Evolutionary conservation across 2,329 filamentous ascomycete species (phyloP).

Genomic region (Pseudogymnoascus sp.): DNA sequence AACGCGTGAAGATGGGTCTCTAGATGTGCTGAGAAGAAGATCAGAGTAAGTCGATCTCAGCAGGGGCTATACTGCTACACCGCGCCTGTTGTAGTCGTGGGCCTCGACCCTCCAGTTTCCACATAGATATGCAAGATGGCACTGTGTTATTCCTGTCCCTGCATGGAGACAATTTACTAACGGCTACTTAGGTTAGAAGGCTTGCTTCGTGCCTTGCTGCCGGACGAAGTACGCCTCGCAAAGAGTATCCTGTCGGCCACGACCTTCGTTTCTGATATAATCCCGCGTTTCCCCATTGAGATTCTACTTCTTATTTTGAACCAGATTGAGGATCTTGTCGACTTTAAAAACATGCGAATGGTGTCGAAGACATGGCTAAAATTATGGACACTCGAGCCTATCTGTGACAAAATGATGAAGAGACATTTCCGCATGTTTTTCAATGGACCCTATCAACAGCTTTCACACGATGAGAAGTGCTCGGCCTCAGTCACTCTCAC

Average conservation of each 20-base stretch:
- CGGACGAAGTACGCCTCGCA: constrained; percentile 17
- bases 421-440: constrained; percentile 4
- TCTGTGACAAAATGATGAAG: constrained; percentile 13
- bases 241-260: constrained; percentile 9
- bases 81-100: not conserved
- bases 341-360: not conserved
- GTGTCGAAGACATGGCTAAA: constrained; percentile 12
- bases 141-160: not conserved
- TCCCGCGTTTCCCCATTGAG: constrained; percentile 20
- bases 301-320: constrained; percentile 19
- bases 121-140: not conserved
- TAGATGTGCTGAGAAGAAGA: constrained; percentile 18
- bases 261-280: constrained; percentile 17
- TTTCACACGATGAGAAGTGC: not conserved
- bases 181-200: constrained; percentile 18
- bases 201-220: constrained; percentile 17
- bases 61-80: not conserved
- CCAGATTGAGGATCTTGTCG: constrained; percentile 18
- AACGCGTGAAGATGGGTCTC: constrained; percentile 15
- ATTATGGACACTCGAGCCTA: constrained; percentile 2
- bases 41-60: constrained; percentile 19
- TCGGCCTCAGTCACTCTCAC: not conserved
- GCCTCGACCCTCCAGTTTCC: not conserved
- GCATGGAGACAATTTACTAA: constrained; percentile 7
- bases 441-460: not conserved